A percentile compares a stretch with the other conserved stretches of the same genome.
Conservation (phyloP, 768 basidiomycete genomes). For the Rhodotorula babjevae region DNA sequence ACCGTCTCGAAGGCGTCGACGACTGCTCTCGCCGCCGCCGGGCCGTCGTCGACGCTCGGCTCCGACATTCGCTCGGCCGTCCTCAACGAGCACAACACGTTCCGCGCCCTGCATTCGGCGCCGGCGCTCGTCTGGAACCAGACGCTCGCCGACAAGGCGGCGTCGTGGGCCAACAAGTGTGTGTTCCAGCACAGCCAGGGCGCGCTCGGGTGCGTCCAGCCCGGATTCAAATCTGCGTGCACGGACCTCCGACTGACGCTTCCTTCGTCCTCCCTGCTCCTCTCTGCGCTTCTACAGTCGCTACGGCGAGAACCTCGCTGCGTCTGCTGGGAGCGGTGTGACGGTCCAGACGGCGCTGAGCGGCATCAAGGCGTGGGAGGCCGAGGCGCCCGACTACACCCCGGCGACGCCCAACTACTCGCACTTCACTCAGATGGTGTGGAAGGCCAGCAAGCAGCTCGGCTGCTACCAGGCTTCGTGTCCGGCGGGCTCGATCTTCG, state of each 20-base stretch:
- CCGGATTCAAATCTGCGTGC: too few relatives aligned
- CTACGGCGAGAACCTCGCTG: constrained; percentile 69
- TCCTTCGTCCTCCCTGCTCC: background rate
- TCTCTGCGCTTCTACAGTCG: constrained; percentile 44
- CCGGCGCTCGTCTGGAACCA: constrained; percentile 61
- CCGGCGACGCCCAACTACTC: constrained; percentile 19
- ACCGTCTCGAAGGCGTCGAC: background rate
- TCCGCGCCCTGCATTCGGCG: constrained; percentile 65
- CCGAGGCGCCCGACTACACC: constrained; percentile 59
- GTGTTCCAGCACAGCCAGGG: constrained; percentile 66
- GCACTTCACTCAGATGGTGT: constrained; percentile 29
- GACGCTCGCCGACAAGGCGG: constrained; percentile 59
- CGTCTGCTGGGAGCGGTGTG: constrained; percentile 56
- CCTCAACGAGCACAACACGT: constrained; percentile 60
- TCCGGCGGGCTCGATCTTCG: constrained; percentile 19
- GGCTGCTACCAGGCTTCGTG: constrained; percentile 23
- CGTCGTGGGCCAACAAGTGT: constrained; percentile 66
- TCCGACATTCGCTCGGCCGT: constrained; percentile 2
- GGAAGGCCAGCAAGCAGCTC: constrained; percentile 23
- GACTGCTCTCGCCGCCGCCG: background rate
- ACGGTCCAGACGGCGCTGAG: background rate
- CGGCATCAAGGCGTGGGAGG: constrained; percentile 60
- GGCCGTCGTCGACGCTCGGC: background rate
- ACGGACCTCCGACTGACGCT: background rate
- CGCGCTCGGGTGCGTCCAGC: constrained; percentile 49